Conservation (phyloP, 352 stramenopile genomes). For the Phytopythium ostracodes region DNA sequence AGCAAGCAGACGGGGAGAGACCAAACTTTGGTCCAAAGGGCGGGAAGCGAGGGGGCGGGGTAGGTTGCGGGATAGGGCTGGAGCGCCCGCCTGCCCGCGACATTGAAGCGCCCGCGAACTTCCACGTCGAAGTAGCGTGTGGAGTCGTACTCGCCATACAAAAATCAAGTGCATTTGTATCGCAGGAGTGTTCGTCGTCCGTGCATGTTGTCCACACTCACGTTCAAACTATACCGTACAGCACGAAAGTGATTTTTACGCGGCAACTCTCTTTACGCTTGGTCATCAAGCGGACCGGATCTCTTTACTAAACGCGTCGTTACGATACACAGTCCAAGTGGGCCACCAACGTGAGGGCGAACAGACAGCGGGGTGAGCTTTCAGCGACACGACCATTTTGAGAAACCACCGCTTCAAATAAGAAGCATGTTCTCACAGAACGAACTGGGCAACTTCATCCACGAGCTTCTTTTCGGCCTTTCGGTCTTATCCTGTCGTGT, state of each 20-base stretch:
- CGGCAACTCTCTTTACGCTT: neutral
- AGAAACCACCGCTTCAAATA: neutral
- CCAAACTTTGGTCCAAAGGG: too few relatives aligned
- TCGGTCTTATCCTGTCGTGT: neutral
- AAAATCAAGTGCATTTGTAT: neutral
- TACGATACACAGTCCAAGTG: neutral
- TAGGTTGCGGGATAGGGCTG: neutral
- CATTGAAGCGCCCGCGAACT: conserved; percentile 18
- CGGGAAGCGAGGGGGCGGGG: neutral
- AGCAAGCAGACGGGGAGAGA: neutral
- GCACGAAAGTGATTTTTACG: neutral
- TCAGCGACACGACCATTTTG: neutral
- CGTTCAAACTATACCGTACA: neutral
- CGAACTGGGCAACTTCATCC: neutral
- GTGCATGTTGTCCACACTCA: neutral
- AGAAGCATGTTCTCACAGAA: too few relatives aligned
- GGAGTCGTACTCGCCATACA: neutral
- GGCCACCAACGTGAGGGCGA: neutral
- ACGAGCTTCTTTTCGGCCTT: neutral
- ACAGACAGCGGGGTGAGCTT: neutral
- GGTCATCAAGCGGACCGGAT: neutral
- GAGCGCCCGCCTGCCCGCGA: neutral
- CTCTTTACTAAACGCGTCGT: neutral
- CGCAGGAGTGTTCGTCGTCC: neutral
- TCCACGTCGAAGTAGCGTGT: conserved; percentile 17